These are phyloP conservation scores for Diplotaxis tenuifolia DNA, from an alignment of 345 rosid genomes.

Conservation along the genomic window DNA sequence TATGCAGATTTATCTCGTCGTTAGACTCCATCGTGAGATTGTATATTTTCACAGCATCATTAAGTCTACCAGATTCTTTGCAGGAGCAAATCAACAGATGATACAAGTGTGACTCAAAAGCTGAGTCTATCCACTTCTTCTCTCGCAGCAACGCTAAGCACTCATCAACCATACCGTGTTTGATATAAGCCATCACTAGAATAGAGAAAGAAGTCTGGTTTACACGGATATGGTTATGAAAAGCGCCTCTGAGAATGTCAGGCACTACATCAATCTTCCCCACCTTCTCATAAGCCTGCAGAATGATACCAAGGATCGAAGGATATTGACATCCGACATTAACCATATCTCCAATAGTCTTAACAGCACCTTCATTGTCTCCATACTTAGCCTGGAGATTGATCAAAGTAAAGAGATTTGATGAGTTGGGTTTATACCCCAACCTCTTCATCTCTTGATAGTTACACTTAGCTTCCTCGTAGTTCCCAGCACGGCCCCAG, in stretches of 20 bases:
- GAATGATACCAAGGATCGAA: conserved; percentile 61
- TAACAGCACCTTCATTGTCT: conserved; percentile 60
- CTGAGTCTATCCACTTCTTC: conserved; percentile 68
- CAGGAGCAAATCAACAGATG: conserved; percentile 84
- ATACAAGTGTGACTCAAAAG: conserved; percentile 76
- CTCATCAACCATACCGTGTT: conserved; percentile 62
- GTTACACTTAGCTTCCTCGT: conserved; percentile 48
- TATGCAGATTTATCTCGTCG: conserved; percentile 63
- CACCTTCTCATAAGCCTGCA: conserved; percentile 72
- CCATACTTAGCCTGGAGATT: conserved; percentile 71
- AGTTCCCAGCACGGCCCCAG: conserved; percentile 75
- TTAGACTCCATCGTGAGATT: conserved; percentile 42
- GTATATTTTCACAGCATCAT: conserved; percentile 65
- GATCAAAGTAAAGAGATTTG: conserved; percentile 76
- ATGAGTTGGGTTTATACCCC: conserved; percentile 75
- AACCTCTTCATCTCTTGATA: conserved; percentile 58
- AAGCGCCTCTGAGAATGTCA: conserved; percentile 54
- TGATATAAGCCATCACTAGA: conserved; percentile 78
- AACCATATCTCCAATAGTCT: conserved; percentile 69
- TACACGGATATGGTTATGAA: conserved; percentile 57
- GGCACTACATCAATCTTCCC: conserved; percentile 65
- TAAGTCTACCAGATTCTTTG: conserved; percentile 65
- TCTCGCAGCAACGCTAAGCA: conserved; percentile 60
- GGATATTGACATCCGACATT: conserved; percentile 65
- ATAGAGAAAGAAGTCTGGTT: conserved; percentile 83